These are phyloP conservation scores for Mortierella antarctica DNA, from an alignment of 192 early-diverging fungal species.

Conservation along the genomic window DNA sequence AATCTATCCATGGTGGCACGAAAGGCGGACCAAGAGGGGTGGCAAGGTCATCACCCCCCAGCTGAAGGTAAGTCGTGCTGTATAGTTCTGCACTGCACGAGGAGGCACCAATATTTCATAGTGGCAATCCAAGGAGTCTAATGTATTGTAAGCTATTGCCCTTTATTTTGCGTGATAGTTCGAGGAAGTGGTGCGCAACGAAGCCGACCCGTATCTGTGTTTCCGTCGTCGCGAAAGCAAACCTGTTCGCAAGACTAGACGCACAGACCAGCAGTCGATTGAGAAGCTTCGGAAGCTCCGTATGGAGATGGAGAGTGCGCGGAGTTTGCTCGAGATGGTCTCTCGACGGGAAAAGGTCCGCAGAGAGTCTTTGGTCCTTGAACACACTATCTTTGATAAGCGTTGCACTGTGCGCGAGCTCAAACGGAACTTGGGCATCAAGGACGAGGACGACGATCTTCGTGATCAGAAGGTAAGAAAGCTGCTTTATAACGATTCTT, in stretches of 20 bases:
- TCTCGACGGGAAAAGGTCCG: constrained; percentile 80
- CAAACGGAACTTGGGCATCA: constrained; percentile 76
- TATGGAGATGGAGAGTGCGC: constrained; percentile 79
- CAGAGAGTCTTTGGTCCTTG: constrained; percentile 77
- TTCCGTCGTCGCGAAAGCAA: constrained; percentile 96
- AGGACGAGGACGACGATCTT: constrained; percentile 60
- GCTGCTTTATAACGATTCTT: not conserved
- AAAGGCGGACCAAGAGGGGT: constrained; percentile 38
- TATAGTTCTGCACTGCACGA: too few relatives aligned
- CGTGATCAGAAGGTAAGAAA: constrained; percentile 31
- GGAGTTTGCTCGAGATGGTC: constrained; percentile 85
- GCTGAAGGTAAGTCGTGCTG: constrained; percentile 55
- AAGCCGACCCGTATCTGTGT: constrained; percentile 94
- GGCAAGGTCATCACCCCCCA: constrained; percentile 67
- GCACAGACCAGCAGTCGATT: constrained; percentile 85
- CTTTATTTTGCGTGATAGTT: constrained; percentile 53
- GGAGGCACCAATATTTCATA: too few relatives aligned
- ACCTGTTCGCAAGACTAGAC: constrained; percentile 85
- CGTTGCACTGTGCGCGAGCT: constrained; percentile 69
- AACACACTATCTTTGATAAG: constrained; percentile 83
- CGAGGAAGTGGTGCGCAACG: constrained; percentile 75
- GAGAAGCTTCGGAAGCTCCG: constrained; percentile 88
- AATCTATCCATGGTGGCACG: constrained; percentile 50
- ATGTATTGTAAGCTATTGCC: too few relatives aligned
- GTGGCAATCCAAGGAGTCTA: too few relatives aligned